Evolutionary conservation across 1,284 basidiomycete genomes (phyloP), one percentile per base, ranked within the genome.

Genomic region (Psilocybe mexicana): DNA sequence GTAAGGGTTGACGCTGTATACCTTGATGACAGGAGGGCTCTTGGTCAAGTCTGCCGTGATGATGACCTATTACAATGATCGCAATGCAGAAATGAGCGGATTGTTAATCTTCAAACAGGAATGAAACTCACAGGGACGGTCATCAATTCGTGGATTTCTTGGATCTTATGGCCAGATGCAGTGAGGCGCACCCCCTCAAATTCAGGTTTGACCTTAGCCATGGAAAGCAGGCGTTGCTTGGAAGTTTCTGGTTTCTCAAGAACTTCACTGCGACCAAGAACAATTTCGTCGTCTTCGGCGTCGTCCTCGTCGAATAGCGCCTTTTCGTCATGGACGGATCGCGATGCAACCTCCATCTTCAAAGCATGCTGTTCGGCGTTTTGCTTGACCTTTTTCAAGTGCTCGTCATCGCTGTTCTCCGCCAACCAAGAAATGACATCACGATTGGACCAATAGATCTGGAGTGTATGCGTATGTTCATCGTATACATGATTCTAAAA

Each of bases 351-450:
- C 72, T 93, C 91, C 92, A 93, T 93, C 76, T 93, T 89, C 63
- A 89, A 69, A 1, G 92, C 89, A 63, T 92, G 90, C 63, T 90
- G 87, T 70, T 95, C 89, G 1, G 89, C 88, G 61, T 89, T 91
- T 73, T 91, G 88, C 74, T 95, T 94, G 63, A 96, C 92, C 74
- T 93, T 93, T 78, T 90, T 91, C 65, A 96, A 77, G 69, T 96
- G 93, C 69, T 94, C 92, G 67, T 96, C 94, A 69, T 99, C 96
- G 67, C 90, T 93, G 68, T 92, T 92, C 75, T 96, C 94, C 12
- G 94, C 93, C 43, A 99, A 82, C 92, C 92, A 98, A 35, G 83
- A 88, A 61, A 99, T 93, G 53, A 98, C 95, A 68, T 99, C 95
- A 58, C 87, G 85, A 63, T 83, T 81, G 11, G 93, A 94, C 94